phyloP scores from a whole-genome alignment of 495 filamentous ascomycete genomes.

The Sabuloglossum arenarium region DNA sequence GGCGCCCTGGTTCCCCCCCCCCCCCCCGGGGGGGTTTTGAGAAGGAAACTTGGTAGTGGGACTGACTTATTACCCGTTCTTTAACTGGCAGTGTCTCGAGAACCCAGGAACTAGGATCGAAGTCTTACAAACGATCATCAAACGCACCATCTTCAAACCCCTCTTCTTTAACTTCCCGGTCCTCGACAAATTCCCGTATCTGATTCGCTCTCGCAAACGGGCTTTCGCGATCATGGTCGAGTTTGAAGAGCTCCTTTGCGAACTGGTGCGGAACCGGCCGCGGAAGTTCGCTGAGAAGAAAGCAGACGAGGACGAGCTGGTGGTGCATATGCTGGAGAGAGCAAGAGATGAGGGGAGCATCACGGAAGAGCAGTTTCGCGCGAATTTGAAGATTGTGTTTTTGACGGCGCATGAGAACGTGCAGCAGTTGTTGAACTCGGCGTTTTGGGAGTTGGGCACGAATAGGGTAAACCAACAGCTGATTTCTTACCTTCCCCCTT shows the following conservation, averaged over 20 bases:
- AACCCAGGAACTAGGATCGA: slow-evolving; percentile 3
- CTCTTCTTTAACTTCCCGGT: slow-evolving; percentile 22
- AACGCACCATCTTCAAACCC: slow-evolving; percentile 18
- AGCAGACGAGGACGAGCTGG: slow-evolving; percentile 2
- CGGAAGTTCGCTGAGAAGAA: background rate
- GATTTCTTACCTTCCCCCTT: no score
- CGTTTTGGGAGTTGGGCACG: no score
- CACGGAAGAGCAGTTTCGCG: slow-evolving; percentile 16
- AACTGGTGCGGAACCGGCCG: slow-evolving; percentile 10
- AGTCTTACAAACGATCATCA: slow-evolving; percentile 7
- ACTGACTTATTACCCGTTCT: background rate
- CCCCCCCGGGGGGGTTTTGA: no score
- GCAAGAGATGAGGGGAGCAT: slow-evolving; percentile 12
- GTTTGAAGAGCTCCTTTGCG: slow-evolving; percentile 14
- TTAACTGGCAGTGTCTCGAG: background rate
- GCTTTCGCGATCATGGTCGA: slow-evolving; percentile 15
- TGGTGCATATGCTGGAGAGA: slow-evolving; percentile 12
- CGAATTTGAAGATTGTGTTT: slow-evolving; percentile 19
- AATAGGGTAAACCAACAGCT: no score
- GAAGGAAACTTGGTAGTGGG: no score
- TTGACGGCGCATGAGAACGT: slow-evolving; percentile 19
- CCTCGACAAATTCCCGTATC: slow-evolving; percentile 14
- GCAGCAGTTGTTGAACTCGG: slow-evolving; percentile 12
- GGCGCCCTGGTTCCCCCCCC: background rate
- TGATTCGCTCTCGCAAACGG: slow-evolving; percentile 10